Evolutionary conservation across 208 protist species (phyloP).

Genomic region (Leishmania lainsoni): DNA sequence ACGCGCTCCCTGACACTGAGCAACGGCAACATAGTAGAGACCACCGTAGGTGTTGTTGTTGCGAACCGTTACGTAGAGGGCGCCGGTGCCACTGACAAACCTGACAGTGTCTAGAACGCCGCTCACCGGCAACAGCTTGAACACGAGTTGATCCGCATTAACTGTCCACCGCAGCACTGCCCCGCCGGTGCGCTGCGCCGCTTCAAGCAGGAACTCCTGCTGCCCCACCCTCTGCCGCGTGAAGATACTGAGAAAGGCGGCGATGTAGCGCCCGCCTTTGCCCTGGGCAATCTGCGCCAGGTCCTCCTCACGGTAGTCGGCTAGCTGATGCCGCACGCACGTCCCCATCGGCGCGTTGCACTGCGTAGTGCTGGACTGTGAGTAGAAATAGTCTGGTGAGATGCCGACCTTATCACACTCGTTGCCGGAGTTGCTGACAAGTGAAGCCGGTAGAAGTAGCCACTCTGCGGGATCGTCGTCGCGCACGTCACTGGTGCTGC

Average conservation of each 20-base stretch:
- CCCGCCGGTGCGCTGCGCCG: slow-evolving; percentile 23
- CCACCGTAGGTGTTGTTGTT: slow-evolving; percentile 27
- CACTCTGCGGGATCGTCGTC: slow-evolving; percentile 46
- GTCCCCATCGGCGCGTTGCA: slow-evolving; percentile 43
- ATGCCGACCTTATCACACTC: slow-evolving; percentile 76
- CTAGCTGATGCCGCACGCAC: slow-evolving; percentile 67
- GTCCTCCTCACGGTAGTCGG: slow-evolving; percentile 52
- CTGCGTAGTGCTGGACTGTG: slow-evolving; percentile 16
- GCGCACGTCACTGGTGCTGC: not conserved
- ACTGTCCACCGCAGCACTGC: slow-evolving; percentile 47
- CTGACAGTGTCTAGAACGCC: slow-evolving; percentile 22
- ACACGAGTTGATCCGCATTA: slow-evolving; percentile 44
- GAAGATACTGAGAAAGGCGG: slow-evolving; percentile 41
- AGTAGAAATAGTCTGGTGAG: slow-evolving; percentile 48
- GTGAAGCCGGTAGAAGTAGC: slow-evolving; percentile 55
- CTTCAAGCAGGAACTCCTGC: slow-evolving; percentile 35
- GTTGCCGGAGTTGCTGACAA: slow-evolving; percentile 50
- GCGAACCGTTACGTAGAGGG: slow-evolving; percentile 5
- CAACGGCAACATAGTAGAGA: slow-evolving; percentile 25
- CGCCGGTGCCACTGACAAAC: slow-evolving; percentile 4
- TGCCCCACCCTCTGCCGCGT: not conserved
- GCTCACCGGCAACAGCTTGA: slow-evolving; percentile 33
- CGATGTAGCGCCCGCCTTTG: slow-evolving; percentile 44
- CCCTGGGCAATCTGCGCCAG: slow-evolving; percentile 30
- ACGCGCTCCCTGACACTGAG: slow-evolving; percentile 18